phyloP scores from a whole-genome alignment of 352 stramenopile species.

The Phytophthora tentaculata region DNA sequence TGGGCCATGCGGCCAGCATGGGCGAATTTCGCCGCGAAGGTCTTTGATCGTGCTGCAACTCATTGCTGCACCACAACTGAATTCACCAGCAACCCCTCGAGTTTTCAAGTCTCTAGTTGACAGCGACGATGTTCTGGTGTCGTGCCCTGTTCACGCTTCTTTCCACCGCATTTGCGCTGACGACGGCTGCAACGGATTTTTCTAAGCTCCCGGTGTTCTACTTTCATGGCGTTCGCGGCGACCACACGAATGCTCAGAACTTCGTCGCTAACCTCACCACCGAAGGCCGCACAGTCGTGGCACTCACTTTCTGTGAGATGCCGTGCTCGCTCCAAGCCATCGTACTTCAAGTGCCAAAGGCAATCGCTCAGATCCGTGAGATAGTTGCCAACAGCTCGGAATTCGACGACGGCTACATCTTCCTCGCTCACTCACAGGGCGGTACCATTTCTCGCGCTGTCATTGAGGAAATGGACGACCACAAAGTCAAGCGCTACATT shows the following conservation, averaged over 20 bases:
- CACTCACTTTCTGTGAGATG: conserved; percentile 41
- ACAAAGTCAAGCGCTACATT: conserved; percentile 51
- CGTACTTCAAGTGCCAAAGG: conserved; percentile 40
- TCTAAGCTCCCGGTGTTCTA: conserved; percentile 45
- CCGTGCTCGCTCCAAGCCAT: conserved; percentile 37
- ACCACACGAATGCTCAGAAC: conserved; percentile 17
- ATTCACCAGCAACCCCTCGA: conserved; percentile 11
- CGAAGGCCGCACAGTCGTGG: conserved; percentile 34
- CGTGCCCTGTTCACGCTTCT: conserved; percentile 17
- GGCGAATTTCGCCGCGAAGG: too few species aligned
- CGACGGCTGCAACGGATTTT: conserved; percentile 12
- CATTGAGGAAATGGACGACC: conserved; percentile 59
- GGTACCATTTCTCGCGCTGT: conserved; percentile 42
- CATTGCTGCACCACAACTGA: conserved; percentile 19
- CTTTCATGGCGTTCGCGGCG: conserved; percentile 44
- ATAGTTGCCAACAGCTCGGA: conserved; percentile 30
- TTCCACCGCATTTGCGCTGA: conserved; percentile 12
- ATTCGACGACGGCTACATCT: conserved; percentile 52
- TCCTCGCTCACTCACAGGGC: conserved; percentile 52
- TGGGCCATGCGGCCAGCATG: too few species aligned
- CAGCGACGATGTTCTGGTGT: conserved; percentile 23
- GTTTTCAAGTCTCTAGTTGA: too few species aligned
- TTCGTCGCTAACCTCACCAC: conserved; percentile 39
- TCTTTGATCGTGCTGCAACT: too few species aligned
- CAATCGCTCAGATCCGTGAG: conserved; percentile 38